Evolutionary conservation across 1,284 basidiomycete genomes (phyloP).

Genomic region (Rhodotorula sp.): DNA sequence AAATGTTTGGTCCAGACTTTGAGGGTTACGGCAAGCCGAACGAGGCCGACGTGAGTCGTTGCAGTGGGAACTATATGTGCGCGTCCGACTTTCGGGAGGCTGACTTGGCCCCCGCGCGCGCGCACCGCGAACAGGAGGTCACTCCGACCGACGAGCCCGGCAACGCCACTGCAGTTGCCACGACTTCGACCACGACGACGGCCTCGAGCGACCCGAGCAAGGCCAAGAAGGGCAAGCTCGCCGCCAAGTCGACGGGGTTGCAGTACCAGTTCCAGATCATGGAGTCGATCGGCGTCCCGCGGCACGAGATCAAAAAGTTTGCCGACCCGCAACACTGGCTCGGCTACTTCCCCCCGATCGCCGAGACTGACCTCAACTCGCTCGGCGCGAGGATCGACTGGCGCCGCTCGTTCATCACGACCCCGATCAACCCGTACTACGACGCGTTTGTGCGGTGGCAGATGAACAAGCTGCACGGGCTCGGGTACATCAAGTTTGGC

Average conservation of each 20-base stretch:
- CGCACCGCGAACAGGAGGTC: conserved; percentile 9
- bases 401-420: conserved; percentile 92
- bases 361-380: conserved; percentile 76
- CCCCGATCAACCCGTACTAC: conserved; percentile 94
- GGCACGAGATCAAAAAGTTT: conserved; percentile 89
- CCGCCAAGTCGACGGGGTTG: conserved; percentile 87
- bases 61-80: too few relatives aligned
- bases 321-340: conserved; percentile 92
- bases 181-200: conserved; percentile 54
- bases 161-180: conserved; percentile 31
- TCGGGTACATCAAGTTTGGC: conserved; percentile 94
- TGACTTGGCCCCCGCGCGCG: neutral
- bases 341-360: conserved; percentile 93
- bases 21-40: conserved; percentile 49
- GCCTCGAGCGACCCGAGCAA: conserved; percentile 57
- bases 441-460: conserved; percentile 99
- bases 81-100: too few relatives aligned
- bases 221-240: conserved; percentile 93
- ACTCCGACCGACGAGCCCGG: conserved; percentile 24
- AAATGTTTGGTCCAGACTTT: conserved; percentile 90
- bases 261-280: conserved; percentile 99
- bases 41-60: conserved; percentile 15
- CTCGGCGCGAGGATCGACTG: conserved; percentile 96
- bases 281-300: conserved; percentile 83
- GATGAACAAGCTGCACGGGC: conserved; percentile 82